A percentile compares a stretch with the other conserved stretches of the same genome.
Evolutionary conservation across 805 yeast species (phyloP).

Genomic region (Saturnispora ahearnii): DNA sequence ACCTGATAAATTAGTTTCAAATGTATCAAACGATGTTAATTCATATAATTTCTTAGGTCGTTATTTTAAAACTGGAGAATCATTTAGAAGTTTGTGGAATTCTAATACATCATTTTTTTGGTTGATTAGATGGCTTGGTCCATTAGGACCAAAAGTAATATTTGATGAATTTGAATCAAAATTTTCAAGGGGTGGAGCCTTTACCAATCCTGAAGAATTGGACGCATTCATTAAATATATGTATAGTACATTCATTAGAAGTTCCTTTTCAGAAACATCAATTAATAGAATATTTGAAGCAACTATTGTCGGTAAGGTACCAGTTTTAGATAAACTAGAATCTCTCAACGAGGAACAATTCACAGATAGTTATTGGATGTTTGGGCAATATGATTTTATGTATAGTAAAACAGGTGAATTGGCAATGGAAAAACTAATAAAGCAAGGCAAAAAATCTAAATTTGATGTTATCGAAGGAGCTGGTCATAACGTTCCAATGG

Average conservation of each 20-base stretch:
- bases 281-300: conserved; percentile 45
- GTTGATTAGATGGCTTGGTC: conserved; percentile 38
- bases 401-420: conserved; percentile 49
- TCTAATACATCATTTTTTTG: conserved; percentile 38
- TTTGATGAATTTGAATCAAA: conserved; percentile 23
- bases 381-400: conserved; percentile 76
- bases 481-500: conserved; percentile 73
- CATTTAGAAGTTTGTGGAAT: conserved; percentile 31
- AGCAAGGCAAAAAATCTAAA: conserved; percentile 20
- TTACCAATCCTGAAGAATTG: conserved; percentile 21
- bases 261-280: conserved; percentile 28
- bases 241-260: conserved; percentile 25
- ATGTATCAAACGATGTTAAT: conserved; percentile 36
- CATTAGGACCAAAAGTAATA: conserved; percentile 27
- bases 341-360: conserved; percentile 20
- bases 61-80: conserved; percentile 32
- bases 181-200: conserved; percentile 22
- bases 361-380: conserved; percentile 36
- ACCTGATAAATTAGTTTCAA: conserved; percentile 13
- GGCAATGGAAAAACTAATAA: conserved; percentile 26
- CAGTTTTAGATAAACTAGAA: conserved; percentile 50
- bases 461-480: conserved; percentile 41
- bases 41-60: conserved; percentile 39
- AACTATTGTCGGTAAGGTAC: conserved; percentile 54
- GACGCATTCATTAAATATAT: conserved; percentile 26